Conservation (phyloP, 345 rosid genomes). For the Pistacia atlantica region DNA sequence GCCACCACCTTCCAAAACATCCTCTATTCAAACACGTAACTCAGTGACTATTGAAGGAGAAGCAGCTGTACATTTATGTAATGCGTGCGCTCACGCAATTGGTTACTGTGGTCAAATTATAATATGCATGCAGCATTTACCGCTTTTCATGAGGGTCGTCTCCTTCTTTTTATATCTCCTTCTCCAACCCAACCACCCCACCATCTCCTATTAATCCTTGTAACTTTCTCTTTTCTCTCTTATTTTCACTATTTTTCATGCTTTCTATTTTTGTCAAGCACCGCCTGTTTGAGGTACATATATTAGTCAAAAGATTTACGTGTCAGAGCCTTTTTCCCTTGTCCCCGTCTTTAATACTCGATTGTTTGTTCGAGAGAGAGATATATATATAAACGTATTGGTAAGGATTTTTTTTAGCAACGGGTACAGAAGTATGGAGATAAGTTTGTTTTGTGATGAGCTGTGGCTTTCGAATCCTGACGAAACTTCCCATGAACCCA, state of each 20-base stretch:
- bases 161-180: constrained; percentile 36
- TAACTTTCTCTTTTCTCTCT: not conserved
- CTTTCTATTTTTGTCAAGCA: constrained; percentile 2
- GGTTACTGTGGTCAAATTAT: constrained; percentile 38
- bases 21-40: too few species aligned
- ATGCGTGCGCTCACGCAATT: constrained; percentile 67
- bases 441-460: constrained; percentile 54
- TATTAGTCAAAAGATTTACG: not conserved
- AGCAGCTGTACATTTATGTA: constrained; percentile 22
- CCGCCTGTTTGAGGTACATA: not conserved
- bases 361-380: not conserved
- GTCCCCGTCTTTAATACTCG: not conserved
- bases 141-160: constrained; percentile 70
- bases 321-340: constrained; percentile 21
- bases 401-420: not conserved
- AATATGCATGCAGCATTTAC: constrained; percentile 53
- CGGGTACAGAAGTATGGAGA: constrained; percentile 24
- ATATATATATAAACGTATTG: not conserved
- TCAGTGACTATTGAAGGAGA: not conserved
- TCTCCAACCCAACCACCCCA: constrained; percentile 24
- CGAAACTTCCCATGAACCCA: constrained; percentile 9
- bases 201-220: constrained; percentile 14
- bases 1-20: too few species aligned
- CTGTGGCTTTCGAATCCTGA: constrained; percentile 41
- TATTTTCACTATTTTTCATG: not conserved